These are phyloP conservation scores for Ganoderma leucocontextum DNA, from an alignment of 1,284 basidiomycete species.

Conservation along the genomic window DNA sequence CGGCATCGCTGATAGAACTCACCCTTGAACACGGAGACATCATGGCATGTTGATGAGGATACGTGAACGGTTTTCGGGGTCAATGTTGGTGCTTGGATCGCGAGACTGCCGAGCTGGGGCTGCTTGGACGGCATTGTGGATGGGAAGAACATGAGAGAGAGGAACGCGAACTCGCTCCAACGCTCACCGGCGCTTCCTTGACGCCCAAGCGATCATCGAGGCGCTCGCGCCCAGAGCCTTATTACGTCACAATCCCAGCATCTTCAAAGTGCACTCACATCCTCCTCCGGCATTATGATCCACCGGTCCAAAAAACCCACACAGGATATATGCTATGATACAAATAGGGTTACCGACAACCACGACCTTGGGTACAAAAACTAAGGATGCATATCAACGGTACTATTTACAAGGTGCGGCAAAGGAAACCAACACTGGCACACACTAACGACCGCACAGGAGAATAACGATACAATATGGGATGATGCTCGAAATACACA, in stretches of 20 bases:
- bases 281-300: slow-evolving; percentile 19
- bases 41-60: slow-evolving; percentile 75
- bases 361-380: background rate
- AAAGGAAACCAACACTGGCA: background rate
- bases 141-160: slow-evolving; percentile 9
- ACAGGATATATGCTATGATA: slow-evolving; percentile 18
- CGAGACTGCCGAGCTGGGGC: slow-evolving; percentile 70
- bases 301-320: slow-evolving; percentile 1
- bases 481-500: slow-evolving; percentile 2
- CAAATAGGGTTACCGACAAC: slow-evolving; percentile 1
- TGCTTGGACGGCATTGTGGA: slow-evolving; percentile 56
- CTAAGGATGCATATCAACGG: background rate
- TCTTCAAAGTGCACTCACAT: slow-evolving; percentile 11
- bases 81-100: slow-evolving; percentile 68
- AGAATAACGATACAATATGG: slow-evolving; percentile 17
- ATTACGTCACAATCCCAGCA: slow-evolving; percentile 20
- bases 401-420: slow-evolving; percentile 5
- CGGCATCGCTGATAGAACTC: slow-evolving; percentile 24
- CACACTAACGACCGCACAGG: slow-evolving; percentile 1
- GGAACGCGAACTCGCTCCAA: slow-evolving; percentile 6
- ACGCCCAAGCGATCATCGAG: slow-evolving; percentile 8
- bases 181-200: background rate
- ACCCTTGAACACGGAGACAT: slow-evolving; percentile 89
- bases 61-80: slow-evolving; percentile 71
- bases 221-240: slow-evolving; percentile 23